A percentile compares a stretch with the other conserved stretches of the same genome.
These are phyloP conservation scores for Fraxinus americana DNA, from an alignment of 257 asterid species.

Conservation along the genomic window DNA sequence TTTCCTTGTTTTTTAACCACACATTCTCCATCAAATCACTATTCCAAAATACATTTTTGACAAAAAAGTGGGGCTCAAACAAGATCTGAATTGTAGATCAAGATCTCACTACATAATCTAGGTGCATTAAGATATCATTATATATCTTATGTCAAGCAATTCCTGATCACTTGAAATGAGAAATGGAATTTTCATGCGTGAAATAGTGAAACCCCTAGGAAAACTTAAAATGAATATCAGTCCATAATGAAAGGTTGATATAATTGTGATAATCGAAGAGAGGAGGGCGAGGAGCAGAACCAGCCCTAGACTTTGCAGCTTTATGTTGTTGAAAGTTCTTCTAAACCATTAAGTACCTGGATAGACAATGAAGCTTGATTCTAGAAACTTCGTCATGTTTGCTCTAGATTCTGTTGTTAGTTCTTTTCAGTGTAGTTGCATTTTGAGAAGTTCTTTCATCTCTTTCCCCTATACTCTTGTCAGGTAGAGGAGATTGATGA, in stretches of 20 bases:
- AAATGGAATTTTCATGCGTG: slow-evolving; percentile 7
- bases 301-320: background rate
- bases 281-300: slow-evolving; percentile 6
- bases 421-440: background rate
- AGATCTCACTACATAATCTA: slow-evolving; percentile 4
- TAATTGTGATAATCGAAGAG: background rate
- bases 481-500: slow-evolving; percentile 99
- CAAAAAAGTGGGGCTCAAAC: no score
- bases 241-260: background rate
- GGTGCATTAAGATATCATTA: background rate
- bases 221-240: background rate
- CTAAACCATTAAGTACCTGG: background rate
- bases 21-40: no score
- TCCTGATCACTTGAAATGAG: slow-evolving; percentile 7
- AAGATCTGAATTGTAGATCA: background rate
- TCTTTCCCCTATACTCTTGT: background rate
- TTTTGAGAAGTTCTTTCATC: background rate
- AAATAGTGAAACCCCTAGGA: background rate
- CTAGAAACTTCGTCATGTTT: slow-evolving; percentile 19
- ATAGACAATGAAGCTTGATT: slow-evolving; percentile 20
- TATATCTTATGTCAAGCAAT: background rate
- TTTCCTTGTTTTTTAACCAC: no score
- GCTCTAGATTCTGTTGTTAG: slow-evolving; percentile 9
- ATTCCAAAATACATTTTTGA: no score
- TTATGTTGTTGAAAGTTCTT: slow-evolving; percentile 21